Conservation (phyloP, 768 basidiomycete genomes). For the Krasilnikovozyma curviuscula region DNA sequence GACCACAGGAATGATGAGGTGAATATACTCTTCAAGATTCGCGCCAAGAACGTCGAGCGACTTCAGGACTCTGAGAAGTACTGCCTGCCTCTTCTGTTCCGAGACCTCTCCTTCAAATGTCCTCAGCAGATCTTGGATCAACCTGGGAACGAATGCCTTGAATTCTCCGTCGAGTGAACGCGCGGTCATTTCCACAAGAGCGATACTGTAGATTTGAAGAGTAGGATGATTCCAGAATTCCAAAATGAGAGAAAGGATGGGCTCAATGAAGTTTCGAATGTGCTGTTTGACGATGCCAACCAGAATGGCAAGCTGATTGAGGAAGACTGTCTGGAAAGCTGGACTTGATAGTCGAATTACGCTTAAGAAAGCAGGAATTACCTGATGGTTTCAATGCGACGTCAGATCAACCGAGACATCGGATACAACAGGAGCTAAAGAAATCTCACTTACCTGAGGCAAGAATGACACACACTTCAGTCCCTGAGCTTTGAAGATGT, state of each 20-base stretch:
- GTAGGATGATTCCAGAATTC: conserved; percentile 71
- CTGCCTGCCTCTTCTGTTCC: conserved; percentile 52
- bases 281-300: conserved; percentile 95
- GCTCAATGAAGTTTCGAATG: conserved; percentile 72
- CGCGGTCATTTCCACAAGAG: conserved; percentile 77
- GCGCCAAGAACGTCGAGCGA: conserved; percentile 87
- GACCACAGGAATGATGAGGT: conserved; percentile 87
- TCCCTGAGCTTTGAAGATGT: conserved; percentile 95
- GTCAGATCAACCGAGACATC: background rate
- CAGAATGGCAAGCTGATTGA: conserved; percentile 87
- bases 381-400: conserved; percentile 23
- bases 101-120: conserved; percentile 75
- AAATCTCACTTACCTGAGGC: conserved; percentile 46
- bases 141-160: conserved; percentile 79
- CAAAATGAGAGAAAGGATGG: conserved; percentile 63
- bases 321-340: conserved; percentile 72
- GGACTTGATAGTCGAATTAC: conserved; percentile 61
- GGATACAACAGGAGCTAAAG: background rate
- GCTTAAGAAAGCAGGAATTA: conserved; percentile 81
- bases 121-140: conserved; percentile 72
- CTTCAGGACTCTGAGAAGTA: conserved; percentile 65
- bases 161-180: conserved; percentile 91
- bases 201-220: conserved; percentile 77
- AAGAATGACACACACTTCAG: conserved; percentile 88
- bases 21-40: conserved; percentile 93